phyloP scores from a whole-genome alignment of 345 rosid genomes.

The Eucalyptus erythrocorys region DNA sequence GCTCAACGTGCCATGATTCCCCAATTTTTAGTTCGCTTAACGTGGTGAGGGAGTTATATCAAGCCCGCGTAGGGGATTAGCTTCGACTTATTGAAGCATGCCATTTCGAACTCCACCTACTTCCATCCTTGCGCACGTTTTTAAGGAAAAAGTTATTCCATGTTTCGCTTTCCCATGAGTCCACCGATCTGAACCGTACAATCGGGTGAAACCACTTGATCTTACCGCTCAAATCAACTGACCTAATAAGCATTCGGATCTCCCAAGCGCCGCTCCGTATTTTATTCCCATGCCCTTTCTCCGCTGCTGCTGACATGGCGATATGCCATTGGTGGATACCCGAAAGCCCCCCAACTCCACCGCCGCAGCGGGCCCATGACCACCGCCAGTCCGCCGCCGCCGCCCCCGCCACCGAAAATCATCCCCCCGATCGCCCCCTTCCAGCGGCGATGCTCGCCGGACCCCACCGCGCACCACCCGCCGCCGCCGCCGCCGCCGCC shows the following conservation, averaged over 20 bases:
- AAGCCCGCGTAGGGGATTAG: neutral
- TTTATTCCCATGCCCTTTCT: neutral
- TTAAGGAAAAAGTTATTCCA: neutral
- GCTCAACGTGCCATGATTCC: fast-evolving
- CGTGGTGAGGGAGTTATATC: too few species aligned
- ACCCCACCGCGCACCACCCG: neutral
- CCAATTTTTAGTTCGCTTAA: too few species aligned
- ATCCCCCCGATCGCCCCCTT: neutral
- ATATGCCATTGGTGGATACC: neutral
- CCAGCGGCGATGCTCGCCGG: constrained; percentile 10
- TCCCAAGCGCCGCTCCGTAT: neutral
- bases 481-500: neutral
- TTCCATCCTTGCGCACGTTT: neutral
- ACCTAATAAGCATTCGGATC: neutral
- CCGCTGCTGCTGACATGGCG: neutral
- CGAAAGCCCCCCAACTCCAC: neutral
- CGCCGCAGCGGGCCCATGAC: neutral
- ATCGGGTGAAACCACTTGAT: neutral
- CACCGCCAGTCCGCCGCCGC: neutral
- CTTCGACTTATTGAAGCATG: neutral
- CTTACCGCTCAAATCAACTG: neutral
- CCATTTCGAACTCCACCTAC: neutral
- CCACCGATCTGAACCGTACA: neutral
- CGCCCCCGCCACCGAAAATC: neutral
- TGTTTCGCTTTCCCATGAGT: neutral